A percentile compares a stretch with the other conserved stretches of the same genome.
Evolutionary conservation across 768 basidiomycete species (phyloP).

Genomic region (Dictyophora rubrovolvata): DNA sequence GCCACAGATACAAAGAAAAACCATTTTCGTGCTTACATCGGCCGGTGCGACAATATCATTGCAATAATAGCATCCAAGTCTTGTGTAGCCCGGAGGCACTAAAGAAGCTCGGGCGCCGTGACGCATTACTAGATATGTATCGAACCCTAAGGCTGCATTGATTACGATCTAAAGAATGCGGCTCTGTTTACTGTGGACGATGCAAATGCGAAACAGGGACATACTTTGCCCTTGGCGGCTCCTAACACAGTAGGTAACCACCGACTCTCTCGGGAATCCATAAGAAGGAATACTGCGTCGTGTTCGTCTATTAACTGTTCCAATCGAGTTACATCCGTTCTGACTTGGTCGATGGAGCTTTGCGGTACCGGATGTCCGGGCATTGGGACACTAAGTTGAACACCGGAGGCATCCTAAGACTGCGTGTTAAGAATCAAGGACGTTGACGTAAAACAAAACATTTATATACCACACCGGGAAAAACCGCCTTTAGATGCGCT

Average conservation of each 20-base stretch:
- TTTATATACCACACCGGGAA: constrained; percentile 76
- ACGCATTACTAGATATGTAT: constrained; percentile 93
- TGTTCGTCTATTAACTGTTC: constrained; percentile 75
- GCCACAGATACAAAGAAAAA: neutral
- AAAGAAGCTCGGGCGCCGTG: constrained; percentile 59
- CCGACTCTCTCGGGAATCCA: constrained; percentile 96
- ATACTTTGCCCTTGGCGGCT: constrained; percentile 74
- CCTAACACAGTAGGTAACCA: constrained; percentile 93
- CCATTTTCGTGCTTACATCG: constrained; percentile 47
- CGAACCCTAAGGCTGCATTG: constrained; percentile 92
- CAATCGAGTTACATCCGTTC: constrained; percentile 59
- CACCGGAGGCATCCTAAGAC: constrained; percentile 66
- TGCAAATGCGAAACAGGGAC: neutral
- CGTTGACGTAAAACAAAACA: neutral
- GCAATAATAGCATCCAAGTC: constrained; percentile 94
- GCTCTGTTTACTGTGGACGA: neutral
- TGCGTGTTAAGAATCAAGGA: neutral
- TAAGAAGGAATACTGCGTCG: constrained; percentile 85
- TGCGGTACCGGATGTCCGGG: constrained; percentile 88
- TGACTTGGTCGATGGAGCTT: constrained; percentile 41
- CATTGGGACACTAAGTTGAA: constrained; percentile 84
- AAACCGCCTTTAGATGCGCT: constrained; percentile 73
- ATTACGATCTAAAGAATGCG: constrained; percentile 58
- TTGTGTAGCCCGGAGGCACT: constrained; percentile 20
- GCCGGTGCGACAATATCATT: constrained; percentile 96